A percentile compares a stretch with the other conserved stretches of the same genome.
phyloP scores from a whole-genome alignment of 192 early-diverging fungal species.

The Pilaira anomala region DNA sequence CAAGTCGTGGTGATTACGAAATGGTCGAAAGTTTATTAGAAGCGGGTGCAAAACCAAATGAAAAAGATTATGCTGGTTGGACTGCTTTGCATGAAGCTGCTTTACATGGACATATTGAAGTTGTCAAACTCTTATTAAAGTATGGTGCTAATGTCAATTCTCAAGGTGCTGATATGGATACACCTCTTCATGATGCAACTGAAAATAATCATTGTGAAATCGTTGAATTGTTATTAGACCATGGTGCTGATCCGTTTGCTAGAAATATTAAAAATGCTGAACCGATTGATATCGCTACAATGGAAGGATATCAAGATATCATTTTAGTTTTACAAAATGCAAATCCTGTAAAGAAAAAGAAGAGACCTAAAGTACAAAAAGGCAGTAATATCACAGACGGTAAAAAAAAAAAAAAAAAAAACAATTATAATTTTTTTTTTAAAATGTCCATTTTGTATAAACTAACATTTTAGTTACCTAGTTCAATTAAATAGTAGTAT shows the following conservation, averaged over 20 bases:
- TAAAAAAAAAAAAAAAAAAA: not conserved
- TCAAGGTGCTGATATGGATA: constrained; percentile 52
- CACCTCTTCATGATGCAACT: constrained; percentile 65
- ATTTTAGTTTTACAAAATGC: not conserved
- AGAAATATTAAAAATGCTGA: constrained; percentile 54
- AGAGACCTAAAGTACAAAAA: not conserved
- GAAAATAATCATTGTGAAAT: constrained; percentile 49
- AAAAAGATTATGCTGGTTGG: constrained; percentile 60
- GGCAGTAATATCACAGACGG: not conserved
- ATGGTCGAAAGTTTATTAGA: constrained; percentile 47
- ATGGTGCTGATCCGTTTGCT: constrained; percentile 46
- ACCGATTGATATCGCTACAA: constrained; percentile 50
- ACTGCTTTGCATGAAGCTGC: constrained; percentile 68
- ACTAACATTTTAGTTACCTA: too few relatives aligned
- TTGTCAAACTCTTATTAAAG: constrained; percentile 45
- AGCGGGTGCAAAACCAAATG: constrained; percentile 59
- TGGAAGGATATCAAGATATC: constrained; percentile 31
- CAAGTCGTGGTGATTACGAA: constrained; percentile 52
- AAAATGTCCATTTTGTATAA: too few relatives aligned
- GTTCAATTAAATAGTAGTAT: not conserved
- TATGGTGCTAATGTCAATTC: constrained; percentile 57
- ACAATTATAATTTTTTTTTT: not conserved
- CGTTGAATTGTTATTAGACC: constrained; percentile 41
- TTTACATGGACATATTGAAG: constrained; percentile 48
- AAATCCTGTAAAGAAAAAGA: constrained; percentile 8